Evolutionary conservation across 192 early-diverging fungal genomes (phyloP), one percentile per base, ranked within the genome.

Genomic region (Lunasporangiospora selenospora): DNA sequence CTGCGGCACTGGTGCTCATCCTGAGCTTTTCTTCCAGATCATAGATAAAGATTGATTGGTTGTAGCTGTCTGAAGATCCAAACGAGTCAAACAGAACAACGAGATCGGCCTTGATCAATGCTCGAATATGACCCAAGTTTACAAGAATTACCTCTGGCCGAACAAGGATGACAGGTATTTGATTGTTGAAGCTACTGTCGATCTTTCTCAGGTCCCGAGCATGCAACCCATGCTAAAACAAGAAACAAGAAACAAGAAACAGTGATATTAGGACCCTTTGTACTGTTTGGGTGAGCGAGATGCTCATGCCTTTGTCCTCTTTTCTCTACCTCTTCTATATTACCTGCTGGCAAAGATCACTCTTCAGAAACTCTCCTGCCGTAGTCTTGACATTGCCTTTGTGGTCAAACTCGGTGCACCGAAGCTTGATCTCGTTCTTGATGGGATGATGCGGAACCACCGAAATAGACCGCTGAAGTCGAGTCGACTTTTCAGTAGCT

Each of bases 141-240:
- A 95, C 81, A 2, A 96, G 71, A 49, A 96, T 92, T 1, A 92
- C 89, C 37, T 90, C 86, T 1, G 85, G 75, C 10, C 95, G 89
- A 23, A 95, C 93, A 26, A 96, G 79, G 21, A 96, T 87, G 10
- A 87, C 89, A 3, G 93, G 91, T 63, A 87, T 83, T 61, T 92
- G 89, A 61, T 95, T 89, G 51, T 89, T 80, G 53, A 85, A 87
- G 32, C 81, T 80, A 62, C 87, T 89, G 55, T 90, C 87, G 39
- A 95, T 85, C 65, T 91, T 93, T 58, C 93, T 85, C 79, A 96
- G 65, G 73, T 96, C 94, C 41, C 94, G 90, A 19, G 92, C 90
- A 77, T 90, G 85, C 47, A 96, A 58, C 1, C 84, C 83, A 62
- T 93, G 90, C 69, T 73, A 45, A 39, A 5, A n/a, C 30, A 40